Conservation (phyloP, 108 stramenopile genomes). For the Conticribra weissflogii region DNA sequence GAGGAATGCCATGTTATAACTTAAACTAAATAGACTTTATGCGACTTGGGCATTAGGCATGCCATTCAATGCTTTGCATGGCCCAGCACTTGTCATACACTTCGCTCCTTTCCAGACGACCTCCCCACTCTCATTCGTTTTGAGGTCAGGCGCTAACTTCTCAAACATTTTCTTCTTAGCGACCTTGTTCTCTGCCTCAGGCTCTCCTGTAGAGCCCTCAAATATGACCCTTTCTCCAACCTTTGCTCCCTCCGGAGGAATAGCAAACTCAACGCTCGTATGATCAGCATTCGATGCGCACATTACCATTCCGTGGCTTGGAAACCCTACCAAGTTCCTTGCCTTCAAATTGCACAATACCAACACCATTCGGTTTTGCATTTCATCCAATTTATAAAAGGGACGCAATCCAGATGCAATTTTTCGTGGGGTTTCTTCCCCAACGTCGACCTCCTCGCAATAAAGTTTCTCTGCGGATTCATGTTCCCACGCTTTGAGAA, state of each 20-base stretch:
- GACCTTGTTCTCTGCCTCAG: slow-evolving; percentile 87
- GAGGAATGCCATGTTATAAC: too few relatives aligned
- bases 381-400: slow-evolving; percentile 88
- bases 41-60: slow-evolving; percentile 85
- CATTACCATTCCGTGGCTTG: slow-evolving; percentile 92
- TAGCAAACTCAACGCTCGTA: slow-evolving; percentile 77
- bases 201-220: slow-evolving; percentile 71
- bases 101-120: slow-evolving; percentile 79
- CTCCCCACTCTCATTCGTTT: slow-evolving; percentile 75
- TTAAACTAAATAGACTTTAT: slow-evolving; percentile 41
- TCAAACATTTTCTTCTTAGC: slow-evolving; percentile 94
- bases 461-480: slow-evolving; percentile 95
- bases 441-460: slow-evolving; percentile 97
- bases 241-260: slow-evolving; percentile 75
- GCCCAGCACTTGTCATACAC: slow-evolving; percentile 62
- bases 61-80: slow-evolving; percentile 75
- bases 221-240: slow-evolving; percentile 84
- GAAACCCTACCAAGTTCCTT: slow-evolving; percentile 87
- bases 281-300: slow-evolving; percentile 88
- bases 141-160: slow-evolving; percentile 78
- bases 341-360: slow-evolving; percentile 97
- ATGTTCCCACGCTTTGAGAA: slow-evolving; percentile 94
- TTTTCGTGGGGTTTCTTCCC: slow-evolving; percentile 82
- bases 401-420: slow-evolving; percentile 95
- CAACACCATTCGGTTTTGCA: slow-evolving; percentile 82